Evolutionary conservation across 2,329 filamentous ascomycete species (phyloP), one percentile per base, ranked within the genome.

Genomic region (Zymoseptoria tritici): DNA sequence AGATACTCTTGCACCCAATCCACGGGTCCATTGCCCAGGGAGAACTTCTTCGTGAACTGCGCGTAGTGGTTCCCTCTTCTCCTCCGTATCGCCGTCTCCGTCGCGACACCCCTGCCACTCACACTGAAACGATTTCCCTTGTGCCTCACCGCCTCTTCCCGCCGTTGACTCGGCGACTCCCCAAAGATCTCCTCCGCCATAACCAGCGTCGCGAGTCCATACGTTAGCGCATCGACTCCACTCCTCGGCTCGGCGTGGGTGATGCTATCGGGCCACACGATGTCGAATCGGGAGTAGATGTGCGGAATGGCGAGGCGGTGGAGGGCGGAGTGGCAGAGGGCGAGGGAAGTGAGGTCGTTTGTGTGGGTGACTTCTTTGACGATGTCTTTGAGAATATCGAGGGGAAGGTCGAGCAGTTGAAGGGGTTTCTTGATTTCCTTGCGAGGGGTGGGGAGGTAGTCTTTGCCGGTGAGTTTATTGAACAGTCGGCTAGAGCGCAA

Each of bases 211-310:
- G 90, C 85, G 20, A 94, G 79, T 5, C 90, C 90, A 71, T 91
- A 93, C 0, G 89, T 92, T 52, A 94, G 82, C 49, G 90, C 89
- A 76, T 94, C 89, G 29, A 94, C 89, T 59, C 87, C 88, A 49
- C 85, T 85, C 51, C 86, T 81, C 57, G 87, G 85, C 66, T 88
- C 84, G 1, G 82, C 78, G 8, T 84, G 80, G 7, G 82, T 79
- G 63, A 83, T 81, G 31, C 83, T 84, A 69, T 93, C 89, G 0
- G 90, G 90, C 90, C 90, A 94, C 50, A 93, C 88, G 64, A 94
- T 94, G 70, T 94, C 90, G 74, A 94, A 94, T 61, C 88, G 84
- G 19, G 88, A 88, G 76, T 94, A 94, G 65, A 94, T 91, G 67
- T 87, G 85, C 19, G 90, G 89, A 22, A 90, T 85, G 0, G 88